These are phyloP conservation scores for Colletotrichum lentis DNA, from an alignment of 2,329 filamentous ascomycete genomes.

Conservation along the genomic window DNA sequence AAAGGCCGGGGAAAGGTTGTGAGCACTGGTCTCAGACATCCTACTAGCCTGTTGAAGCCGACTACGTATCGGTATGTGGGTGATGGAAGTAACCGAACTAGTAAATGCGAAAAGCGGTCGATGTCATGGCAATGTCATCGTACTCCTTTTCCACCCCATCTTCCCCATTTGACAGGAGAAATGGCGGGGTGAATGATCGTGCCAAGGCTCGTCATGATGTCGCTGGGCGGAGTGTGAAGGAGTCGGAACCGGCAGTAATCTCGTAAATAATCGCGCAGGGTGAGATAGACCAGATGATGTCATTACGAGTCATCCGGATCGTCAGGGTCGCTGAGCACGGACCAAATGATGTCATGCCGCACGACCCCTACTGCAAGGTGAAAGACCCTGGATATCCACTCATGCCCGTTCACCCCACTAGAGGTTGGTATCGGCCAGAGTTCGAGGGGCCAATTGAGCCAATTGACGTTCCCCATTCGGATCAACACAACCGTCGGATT, in stretches of 20 bases:
- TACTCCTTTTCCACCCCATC: background rate
- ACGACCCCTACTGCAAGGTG: conserved; percentile 32
- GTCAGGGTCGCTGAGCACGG: conserved; percentile 33
- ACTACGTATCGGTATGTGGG: background rate
- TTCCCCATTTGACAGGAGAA: background rate
- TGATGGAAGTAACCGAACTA: background rate
- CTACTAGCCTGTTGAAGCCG: background rate
- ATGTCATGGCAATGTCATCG: background rate
- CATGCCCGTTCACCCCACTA: background rate
- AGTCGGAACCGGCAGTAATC: background rate
- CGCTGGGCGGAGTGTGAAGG: background rate
- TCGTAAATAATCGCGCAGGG: background rate
- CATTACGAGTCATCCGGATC: conserved; percentile 24
- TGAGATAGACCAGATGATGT: conserved; percentile 17
- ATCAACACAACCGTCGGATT: background rate
- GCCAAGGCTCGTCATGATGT: conserved; percentile 33
- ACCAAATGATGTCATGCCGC: conserved; percentile 29
- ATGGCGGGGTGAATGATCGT: conserved; percentile 1
- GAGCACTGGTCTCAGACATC: no score
- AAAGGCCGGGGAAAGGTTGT: background rate
- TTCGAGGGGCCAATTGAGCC: background rate
- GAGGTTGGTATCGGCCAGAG: background rate
- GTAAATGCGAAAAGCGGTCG: background rate
- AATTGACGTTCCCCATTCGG: background rate
- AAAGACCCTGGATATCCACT: conserved; percentile 33